phyloP scores from a whole-genome alignment of 495 filamentous ascomycete genomes.

The Lophiotrema nucula region DNA sequence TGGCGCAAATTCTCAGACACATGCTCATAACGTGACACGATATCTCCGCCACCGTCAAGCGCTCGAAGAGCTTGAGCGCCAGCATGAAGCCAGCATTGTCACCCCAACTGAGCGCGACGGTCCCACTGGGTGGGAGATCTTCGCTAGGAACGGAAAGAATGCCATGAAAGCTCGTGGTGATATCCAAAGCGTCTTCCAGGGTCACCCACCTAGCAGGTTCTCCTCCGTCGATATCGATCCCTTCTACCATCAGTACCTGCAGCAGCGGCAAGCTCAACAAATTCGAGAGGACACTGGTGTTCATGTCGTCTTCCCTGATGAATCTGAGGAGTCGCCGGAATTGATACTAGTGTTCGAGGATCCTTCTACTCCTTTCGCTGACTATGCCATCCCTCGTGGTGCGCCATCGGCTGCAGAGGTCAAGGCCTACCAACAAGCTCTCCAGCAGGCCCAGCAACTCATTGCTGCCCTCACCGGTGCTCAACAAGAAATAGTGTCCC shows the following conservation, averaged over 20 bases:
- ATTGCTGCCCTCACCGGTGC: constrained; percentile 67
- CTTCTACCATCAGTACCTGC: constrained; percentile 80
- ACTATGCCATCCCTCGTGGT: constrained; percentile 67
- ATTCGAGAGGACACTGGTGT: constrained; percentile 76
- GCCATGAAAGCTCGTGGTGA: constrained; percentile 75
- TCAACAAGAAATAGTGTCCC: constrained; percentile 66
- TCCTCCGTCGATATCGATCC: constrained; percentile 71
- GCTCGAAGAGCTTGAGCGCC: constrained; percentile 72
- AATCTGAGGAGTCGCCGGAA: constrained; percentile 56
- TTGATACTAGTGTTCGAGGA: constrained; percentile 86
- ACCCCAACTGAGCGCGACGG: constrained; percentile 63
- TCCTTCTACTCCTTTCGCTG: constrained; percentile 47
- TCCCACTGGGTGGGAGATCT: constrained; percentile 77
- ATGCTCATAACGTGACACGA: constrained; percentile 79
- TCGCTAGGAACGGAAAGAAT: constrained; percentile 79
- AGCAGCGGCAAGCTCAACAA: constrained; percentile 58
- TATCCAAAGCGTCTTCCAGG: constrained; percentile 74
- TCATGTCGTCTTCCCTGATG: constrained; percentile 70
- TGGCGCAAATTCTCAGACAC: constrained; percentile 66
- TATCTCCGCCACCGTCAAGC: constrained; percentile 76
- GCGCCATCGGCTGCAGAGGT: constrained; percentile 61
- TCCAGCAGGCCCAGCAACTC: constrained; percentile 70
- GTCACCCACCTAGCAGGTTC: constrained; percentile 75
- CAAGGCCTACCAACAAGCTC: constrained; percentile 62
- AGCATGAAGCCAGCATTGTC: constrained; percentile 77